These are phyloP conservation scores for Sanghuangporus sanghuang DNA, from an alignment of 1,284 basidiomycete genomes.

Conservation along the genomic window DNA sequence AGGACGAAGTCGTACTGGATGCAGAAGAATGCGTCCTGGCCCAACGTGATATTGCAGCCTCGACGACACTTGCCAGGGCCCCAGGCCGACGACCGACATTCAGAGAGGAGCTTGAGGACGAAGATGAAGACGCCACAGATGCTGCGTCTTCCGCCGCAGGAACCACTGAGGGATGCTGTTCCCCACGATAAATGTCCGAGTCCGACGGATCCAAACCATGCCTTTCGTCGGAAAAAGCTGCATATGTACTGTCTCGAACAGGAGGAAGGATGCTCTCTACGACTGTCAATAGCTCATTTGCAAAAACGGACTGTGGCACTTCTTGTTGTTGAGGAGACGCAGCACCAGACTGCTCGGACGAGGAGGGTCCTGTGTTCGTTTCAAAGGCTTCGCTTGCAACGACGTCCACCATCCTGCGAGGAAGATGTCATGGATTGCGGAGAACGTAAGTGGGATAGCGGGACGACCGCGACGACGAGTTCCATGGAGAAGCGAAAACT, in stretches of 20 bases:
- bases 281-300: not conserved
- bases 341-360: not conserved
- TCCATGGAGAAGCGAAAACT: not conserved
- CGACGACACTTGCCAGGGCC: slow-evolving; percentile 38
- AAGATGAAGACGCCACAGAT: slow-evolving; percentile 21
- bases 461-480: not conserved
- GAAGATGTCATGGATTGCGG: not conserved
- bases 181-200: slow-evolving; percentile 60
- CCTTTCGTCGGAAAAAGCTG: not conserved
- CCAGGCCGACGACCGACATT: slow-evolving; percentile 34
- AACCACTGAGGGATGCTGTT: slow-evolving; percentile 32
- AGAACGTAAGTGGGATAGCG: not conserved
- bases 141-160: slow-evolving; percentile 25
- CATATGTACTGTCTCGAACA: not conserved
- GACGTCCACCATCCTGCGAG: slow-evolving; percentile 2
- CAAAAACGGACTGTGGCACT: not conserved
- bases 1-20: slow-evolving; percentile 39
- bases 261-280: not conserved
- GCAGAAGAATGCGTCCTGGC: slow-evolving; percentile 41
- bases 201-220: slow-evolving; percentile 15
- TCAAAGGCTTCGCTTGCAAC: not conserved
- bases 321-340: not conserved
- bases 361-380: not conserved
- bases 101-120: slow-evolving; percentile 27
- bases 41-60: slow-evolving; percentile 43